These are phyloP conservation scores for Cyclotella choctawhatcheeana DNA, from an alignment of 108 stramenopile genomes.

Conservation along the genomic window DNA sequence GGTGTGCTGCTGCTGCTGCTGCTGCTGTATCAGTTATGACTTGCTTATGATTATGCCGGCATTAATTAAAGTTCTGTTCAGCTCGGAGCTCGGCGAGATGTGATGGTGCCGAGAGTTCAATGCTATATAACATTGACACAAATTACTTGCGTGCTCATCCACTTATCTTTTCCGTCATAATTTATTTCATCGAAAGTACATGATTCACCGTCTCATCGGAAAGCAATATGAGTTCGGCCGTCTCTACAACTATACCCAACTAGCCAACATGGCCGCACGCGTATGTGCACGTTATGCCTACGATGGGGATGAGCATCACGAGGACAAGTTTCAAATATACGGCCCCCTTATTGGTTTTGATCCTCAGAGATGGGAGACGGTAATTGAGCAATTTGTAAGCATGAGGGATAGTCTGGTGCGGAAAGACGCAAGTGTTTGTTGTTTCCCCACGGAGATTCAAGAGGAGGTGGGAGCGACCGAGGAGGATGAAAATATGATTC, in stretches of 20 bases:
- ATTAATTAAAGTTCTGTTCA: background rate
- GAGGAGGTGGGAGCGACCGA: slow-evolving; percentile 12
- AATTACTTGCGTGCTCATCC: no score
- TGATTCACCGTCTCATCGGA: slow-evolving; percentile 40
- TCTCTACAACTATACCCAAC: slow-evolving; percentile 38
- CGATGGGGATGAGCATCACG: background rate
- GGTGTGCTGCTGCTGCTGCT: background rate
- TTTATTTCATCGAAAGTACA: slow-evolving; percentile 23
- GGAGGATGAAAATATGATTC: slow-evolving; percentile 15
- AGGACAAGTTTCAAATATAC: background rate
- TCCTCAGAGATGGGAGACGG: slow-evolving; percentile 31
- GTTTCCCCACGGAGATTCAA: slow-evolving; percentile 28
- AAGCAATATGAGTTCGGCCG: slow-evolving; percentile 45
- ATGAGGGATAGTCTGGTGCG: slow-evolving; percentile 34
- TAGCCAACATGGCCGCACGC: slow-evolving; percentile 37
- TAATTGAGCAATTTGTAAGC: slow-evolving; percentile 25
- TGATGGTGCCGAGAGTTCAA: no score
- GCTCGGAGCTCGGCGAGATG: no score
- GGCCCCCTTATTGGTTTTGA: slow-evolving; percentile 37
- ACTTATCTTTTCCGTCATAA: background rate
- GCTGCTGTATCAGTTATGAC: background rate
- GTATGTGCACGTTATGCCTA: slow-evolving; percentile 45
- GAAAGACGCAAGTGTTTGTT: slow-evolving; percentile 35
- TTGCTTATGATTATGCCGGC: background rate
- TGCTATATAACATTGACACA: no score